Evolutionary conservation across 352 stramenopile genomes (phyloP).

Genomic region (Globisporangium barbulae): DNA sequence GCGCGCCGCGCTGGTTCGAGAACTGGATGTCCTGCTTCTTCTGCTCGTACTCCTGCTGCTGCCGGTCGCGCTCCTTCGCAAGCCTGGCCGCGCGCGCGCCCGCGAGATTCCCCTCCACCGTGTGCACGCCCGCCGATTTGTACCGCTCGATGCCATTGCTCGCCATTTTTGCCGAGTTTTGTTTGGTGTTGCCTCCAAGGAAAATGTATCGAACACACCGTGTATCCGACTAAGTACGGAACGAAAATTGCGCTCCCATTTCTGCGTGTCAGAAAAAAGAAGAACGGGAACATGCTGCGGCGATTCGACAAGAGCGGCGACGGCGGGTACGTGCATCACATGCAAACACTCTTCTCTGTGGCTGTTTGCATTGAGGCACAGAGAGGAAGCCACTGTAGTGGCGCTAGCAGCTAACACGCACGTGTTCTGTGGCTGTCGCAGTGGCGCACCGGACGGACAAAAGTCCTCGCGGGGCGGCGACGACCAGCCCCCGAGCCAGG

Average conservation of each 20-base stretch:
- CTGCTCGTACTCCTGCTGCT: slow-evolving; percentile 93
- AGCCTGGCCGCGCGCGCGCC: slow-evolving; percentile 89
- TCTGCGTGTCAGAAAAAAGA: slow-evolving; percentile 5
- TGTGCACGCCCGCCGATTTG: slow-evolving; percentile 90
- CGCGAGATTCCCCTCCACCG: slow-evolving; percentile 95
- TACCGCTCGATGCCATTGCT: slow-evolving; percentile 70
- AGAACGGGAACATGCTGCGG: slow-evolving; percentile 41
- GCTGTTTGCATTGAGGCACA: background rate
- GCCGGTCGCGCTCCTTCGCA: slow-evolving; percentile 89
- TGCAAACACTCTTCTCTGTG: background rate
- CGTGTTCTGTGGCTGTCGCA: background rate
- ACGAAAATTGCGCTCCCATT: background rate
- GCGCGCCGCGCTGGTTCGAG: slow-evolving; percentile 68
- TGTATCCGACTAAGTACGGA: slow-evolving; percentile 28
- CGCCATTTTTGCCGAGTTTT: slow-evolving; percentile 23
- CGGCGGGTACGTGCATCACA: slow-evolving; percentile 35
- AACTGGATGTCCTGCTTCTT: slow-evolving; percentile 91
- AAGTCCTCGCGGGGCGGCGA: slow-evolving; percentile 11
- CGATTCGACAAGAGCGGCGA: slow-evolving; percentile 53
- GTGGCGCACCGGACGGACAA: background rate
- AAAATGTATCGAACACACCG: slow-evolving; percentile 6
- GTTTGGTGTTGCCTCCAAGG: background rate
- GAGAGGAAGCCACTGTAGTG: background rate
- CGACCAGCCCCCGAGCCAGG: slow-evolving; percentile 14
- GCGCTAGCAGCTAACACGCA: background rate